A percentile compares a stretch with the other conserved stretches of the same genome.
These are phyloP conservation scores for Mycena sanguinolenta DNA, from an alignment of 768 basidiomycete species.

Conservation along the genomic window DNA sequence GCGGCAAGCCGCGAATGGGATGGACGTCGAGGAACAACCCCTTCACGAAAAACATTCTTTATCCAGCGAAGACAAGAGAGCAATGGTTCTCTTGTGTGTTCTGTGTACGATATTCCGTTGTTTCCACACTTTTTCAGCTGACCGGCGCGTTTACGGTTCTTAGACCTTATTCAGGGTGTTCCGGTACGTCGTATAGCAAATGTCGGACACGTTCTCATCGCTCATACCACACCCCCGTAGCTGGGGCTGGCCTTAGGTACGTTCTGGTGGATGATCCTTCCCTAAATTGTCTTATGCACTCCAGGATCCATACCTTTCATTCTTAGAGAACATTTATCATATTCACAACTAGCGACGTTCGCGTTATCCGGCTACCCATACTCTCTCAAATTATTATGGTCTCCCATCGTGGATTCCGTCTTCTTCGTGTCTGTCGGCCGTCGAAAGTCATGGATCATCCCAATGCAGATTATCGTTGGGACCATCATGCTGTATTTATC, in stretches of 20 bases:
- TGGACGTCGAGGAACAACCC: constrained; percentile 53
- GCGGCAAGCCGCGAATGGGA: constrained; percentile 57
- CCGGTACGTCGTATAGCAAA: constrained; percentile 69
- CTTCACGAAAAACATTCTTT: constrained; percentile 23
- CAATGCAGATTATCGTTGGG: constrained; percentile 94
- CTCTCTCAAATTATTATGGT: constrained; percentile 97
- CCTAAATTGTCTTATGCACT: constrained; percentile 11
- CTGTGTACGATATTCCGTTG: constrained; percentile 72
- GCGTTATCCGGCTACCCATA: constrained; percentile 95
- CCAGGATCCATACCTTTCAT: constrained; percentile 96
- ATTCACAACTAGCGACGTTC: constrained; percentile 96
- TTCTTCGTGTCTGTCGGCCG: constrained; percentile 89
- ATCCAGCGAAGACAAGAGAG: constrained; percentile 74
- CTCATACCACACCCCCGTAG: constrained; percentile 50
- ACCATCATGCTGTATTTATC: constrained; percentile 86
- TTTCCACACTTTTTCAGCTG: constrained; percentile 23
- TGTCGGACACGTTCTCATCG: constrained; percentile 24
- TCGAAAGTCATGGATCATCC: constrained; percentile 98
- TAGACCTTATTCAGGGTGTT: constrained; percentile 90
- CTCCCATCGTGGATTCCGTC: constrained; percentile 94
- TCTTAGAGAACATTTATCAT: constrained; percentile 93
- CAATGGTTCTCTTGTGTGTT: constrained; percentile 87
- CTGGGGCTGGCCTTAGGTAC: constrained; percentile 90
- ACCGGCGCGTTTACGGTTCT: constrained; percentile 16
- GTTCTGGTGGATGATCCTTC: constrained; percentile 30